Evolutionary conservation across 805 yeast species (phyloP), one percentile per base, ranked within the genome.

Genomic region (Yarrowia bubula): DNA sequence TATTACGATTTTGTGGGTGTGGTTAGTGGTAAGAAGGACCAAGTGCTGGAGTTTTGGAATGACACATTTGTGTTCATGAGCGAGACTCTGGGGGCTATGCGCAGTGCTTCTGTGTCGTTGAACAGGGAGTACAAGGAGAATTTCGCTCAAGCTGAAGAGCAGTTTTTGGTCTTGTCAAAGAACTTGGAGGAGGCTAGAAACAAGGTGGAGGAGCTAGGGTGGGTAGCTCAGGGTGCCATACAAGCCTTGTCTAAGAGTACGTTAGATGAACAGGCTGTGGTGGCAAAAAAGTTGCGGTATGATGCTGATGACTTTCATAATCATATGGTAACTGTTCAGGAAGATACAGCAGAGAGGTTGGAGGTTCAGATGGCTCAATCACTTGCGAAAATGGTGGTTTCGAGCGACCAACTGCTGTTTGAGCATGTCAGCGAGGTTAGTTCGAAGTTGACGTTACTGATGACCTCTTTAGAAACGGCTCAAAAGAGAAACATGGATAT

Each of bases 21-120:
- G 8, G 31, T 55, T 46, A 8, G 28, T 4, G 47, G 15, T 13
- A 31, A 41, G 5, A 38, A 31, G 15, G 39, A 55, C 28, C 7
- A 15, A 13, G 47, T 55, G 13, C 7, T 55, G 47, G 47, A 13
- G 9, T 41, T 28, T 32, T 55, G 61, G 61, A 41, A 41, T 14
- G 61, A 55, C 10, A 55, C 61, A 17, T 55, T 55, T 17, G 61
- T 18, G 2, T 55, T 55, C 28, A 41, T 55, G 61, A 14, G 13
- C 13, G 47, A 37, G 13, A 55, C 61, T 4, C 47, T 55, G 13
- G 13, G 14, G 7, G 4, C 35, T 2, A 55, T 55, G 61, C 28
- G 17, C 9, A 7, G 11, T 1, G 47, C 61, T 4, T 31, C 61
- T 1, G 37, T 15, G 35, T 31, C 37, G 10, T 11, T 55, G 28